phyloP scores from a whole-genome alignment of 2,329 filamentous ascomycete genomes.

The Colletotrichum neosansevieriae region DNA sequence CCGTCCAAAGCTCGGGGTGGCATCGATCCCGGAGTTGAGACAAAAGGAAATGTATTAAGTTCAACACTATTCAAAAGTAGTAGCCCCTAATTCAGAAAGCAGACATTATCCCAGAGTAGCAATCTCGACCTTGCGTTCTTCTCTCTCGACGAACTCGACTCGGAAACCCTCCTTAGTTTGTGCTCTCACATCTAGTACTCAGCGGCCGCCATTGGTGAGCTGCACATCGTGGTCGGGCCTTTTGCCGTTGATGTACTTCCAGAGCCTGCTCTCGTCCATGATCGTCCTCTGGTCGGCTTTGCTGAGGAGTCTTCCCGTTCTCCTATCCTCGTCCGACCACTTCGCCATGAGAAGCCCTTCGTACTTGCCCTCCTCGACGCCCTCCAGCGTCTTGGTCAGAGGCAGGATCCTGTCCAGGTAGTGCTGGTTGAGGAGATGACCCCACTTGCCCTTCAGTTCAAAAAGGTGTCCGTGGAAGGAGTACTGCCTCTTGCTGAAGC shows the following conservation, averaged over 20 bases:
- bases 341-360: neutral
- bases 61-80: too few species aligned
- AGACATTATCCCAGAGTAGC: too few species aligned
- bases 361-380: neutral
- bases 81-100: too few species aligned
- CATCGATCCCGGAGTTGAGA: too few species aligned
- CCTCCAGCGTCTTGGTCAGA: neutral
- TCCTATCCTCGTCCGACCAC: neutral
- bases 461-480: slow-evolving; percentile 55
- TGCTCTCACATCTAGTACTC: too few species aligned
- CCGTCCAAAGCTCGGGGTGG: too few species aligned
- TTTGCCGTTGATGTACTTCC: slow-evolving; percentile 1
- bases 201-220: too few species aligned
- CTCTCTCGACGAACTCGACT: too few species aligned
- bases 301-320: neutral
- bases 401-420: slow-evolving; percentile 74
- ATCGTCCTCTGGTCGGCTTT: neutral
- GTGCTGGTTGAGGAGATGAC: slow-evolving; percentile 71
- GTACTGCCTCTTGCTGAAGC: neutral
- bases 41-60: too few species aligned
- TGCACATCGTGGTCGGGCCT: neutral
- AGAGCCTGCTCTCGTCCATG: neutral
- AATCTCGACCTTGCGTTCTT: too few species aligned
- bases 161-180: too few species aligned
- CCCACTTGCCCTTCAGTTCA: slow-evolving; percentile 62